Evolutionary conservation across 2,329 filamentous ascomycete species (phyloP).

Genomic region (Helotiales sp.): DNA sequence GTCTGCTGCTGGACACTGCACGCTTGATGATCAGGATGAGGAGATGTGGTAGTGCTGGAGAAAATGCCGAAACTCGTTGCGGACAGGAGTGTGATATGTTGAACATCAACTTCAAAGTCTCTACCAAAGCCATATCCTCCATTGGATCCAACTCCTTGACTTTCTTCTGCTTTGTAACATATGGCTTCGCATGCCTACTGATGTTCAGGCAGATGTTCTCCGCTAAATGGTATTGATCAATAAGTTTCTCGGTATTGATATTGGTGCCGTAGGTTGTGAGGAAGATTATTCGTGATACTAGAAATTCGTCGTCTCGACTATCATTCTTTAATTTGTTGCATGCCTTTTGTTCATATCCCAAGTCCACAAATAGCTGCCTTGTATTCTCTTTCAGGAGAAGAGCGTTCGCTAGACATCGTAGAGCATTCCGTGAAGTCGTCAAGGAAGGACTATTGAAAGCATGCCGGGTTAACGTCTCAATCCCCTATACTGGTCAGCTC

Average conservation of each 20-base stretch:
- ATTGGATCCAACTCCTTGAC: conserved; percentile 51
- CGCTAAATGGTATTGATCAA: conserved; percentile 65
- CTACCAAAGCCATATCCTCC: conserved; percentile 76
- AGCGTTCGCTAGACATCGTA: conserved; percentile 84
- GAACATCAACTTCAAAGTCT: conserved; percentile 86
- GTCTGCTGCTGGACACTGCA: conserved; percentile 58
- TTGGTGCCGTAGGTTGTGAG: conserved; percentile 75
- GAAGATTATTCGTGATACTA: conserved; percentile 77
- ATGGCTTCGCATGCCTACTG: conserved; percentile 63
- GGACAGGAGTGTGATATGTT: conserved; percentile 79
- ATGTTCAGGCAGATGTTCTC: conserved; percentile 71
- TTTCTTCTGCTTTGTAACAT: conserved; percentile 37
- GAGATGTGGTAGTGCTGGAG: conserved; percentile 66
- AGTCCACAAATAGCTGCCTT: conserved; percentile 71
- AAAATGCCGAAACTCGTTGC: conserved; percentile 61
- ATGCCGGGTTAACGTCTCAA: conserved; percentile 69
- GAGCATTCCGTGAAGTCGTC: conserved; percentile 69
- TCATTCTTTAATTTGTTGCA: conserved; percentile 73
- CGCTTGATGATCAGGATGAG: conserved; percentile 66
- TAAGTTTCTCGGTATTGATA: conserved; percentile 64
- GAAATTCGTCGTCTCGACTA: conserved; percentile 81
- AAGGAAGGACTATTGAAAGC: conserved; percentile 67
- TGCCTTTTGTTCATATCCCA: conserved; percentile 65
- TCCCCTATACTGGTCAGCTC: conserved; percentile 55
- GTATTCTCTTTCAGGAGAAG: conserved; percentile 68